Base-by-base conservation (phyloP, 1,139 yeast species). In the Protomyces inouyei region DNA sequence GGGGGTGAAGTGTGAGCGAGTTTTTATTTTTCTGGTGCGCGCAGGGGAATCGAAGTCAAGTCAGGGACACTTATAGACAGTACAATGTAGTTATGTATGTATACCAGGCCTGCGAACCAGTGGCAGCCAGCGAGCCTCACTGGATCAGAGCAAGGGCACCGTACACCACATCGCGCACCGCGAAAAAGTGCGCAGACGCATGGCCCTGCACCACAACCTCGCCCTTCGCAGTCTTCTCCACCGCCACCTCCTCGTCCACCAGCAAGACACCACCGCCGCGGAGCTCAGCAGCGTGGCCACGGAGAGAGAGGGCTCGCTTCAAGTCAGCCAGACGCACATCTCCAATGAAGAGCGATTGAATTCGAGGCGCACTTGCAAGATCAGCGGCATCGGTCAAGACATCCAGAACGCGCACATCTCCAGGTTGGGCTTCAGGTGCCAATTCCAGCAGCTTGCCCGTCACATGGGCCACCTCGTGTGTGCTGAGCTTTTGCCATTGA, bases 211-310 rank as follows among this genome's bases (percentile, higher is more conserved):
- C 85, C 8, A 87, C 79, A 23, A 95, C 82, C 72, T 87, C 87
- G 52, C 97, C 96, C 57, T 91, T 91, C 9, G 84, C 83, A 2
- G 88, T 80, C 74, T 93, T 92, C 66, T 90, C 79, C 8, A 93
- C 84, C 0, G 92, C 86, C 32, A 93, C 82, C 64, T 78, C 78
- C 67, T 87, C 88, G 71, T 92, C 92, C 48, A 95, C 88, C 8
- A 92, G 96, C 61, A 93, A 77, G 0, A 92, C 85, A 73, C 98
- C 98, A 73, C 91, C 97, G 65, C 97, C 95, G 72, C 88, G 85
- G 73, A 93, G 90, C 72, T 92, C 97, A 0, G 96, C 97, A 65
- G 79, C 79, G 70, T 87, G 83, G 64, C 89, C 87, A 61, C 77
- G 76, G 21, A 80, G 78, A 36, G 81, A 75, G 57, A 92, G 78